Base-by-base conservation (phyloP, 768 basidiomycete genomes). In the Fomitopsis pulvina region DNA sequence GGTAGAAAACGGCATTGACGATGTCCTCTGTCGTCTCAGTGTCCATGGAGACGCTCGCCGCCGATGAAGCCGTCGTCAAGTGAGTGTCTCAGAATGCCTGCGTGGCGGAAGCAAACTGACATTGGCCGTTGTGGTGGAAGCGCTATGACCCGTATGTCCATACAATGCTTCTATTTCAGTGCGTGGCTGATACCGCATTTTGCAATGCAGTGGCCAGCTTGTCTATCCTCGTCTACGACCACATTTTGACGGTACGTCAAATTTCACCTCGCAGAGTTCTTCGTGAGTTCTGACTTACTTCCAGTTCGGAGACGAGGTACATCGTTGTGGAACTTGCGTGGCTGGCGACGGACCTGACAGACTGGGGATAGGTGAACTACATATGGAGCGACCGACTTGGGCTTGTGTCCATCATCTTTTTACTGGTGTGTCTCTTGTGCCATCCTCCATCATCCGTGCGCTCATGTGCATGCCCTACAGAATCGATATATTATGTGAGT, bases 401-500 rank as follows among this genome's bases (percentile, higher is more conserved):
- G 21, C 51, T 64, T 16, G 63, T 62, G 10, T 64, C 61, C 2
- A 43, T 49, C 4, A 56, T 64, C 21, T 64, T 64, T 40, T 46
- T 64, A 11, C 42, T 64, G 14, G 63, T 64, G 32, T 24, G 63
- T 54, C 4, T 21, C 29, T 21, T 40, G n/a, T 28, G 20, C 21
- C 10, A 4, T 26, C 3, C 9, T 12, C 24, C n/a, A 24, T 10
- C 14, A 9, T n/a, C n/a, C n/a, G n/a, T n/a, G 25, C 9, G 18
- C 27, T 21, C 32, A 37, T 41, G 24, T 16, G 25, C 3, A 44
- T 29, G 9, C 24, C 29, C 25, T 12, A 4, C 49, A 64, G 63
- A 64, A 64, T 45, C 63, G 63, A 1, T 64, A 64, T 44, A 45
- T 60, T 22, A 52, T 64, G 63, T 64, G 37, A 51, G 59, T 41